These are phyloP conservation scores for Globisporangium cystogenes DNA, from an alignment of 352 stramenopile genomes.

Conservation along the genomic window DNA sequence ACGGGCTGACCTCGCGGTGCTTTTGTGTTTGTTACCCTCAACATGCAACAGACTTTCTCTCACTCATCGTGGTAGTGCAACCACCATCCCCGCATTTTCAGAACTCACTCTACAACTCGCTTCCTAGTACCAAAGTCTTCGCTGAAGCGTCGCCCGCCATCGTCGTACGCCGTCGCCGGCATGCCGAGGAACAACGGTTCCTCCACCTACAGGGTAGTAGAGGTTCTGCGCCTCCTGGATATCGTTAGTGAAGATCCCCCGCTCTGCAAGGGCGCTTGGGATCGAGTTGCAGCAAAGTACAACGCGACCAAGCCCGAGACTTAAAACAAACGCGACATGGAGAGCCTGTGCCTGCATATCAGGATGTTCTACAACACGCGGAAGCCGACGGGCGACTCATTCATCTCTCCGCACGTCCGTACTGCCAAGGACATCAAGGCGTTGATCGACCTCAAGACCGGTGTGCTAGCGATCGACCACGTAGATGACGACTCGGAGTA, in stretches of 20 bases:
- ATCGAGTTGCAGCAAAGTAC: not conserved
- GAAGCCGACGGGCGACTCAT: not conserved
- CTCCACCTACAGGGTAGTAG: not conserved
- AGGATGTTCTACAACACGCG: not conserved
- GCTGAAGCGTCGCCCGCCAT: too few relatives aligned
- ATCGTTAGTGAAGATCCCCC: not conserved
- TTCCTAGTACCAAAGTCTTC: too few relatives aligned
- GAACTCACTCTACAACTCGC: too few relatives aligned
- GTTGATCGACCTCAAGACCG: not conserved
- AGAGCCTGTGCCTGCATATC: not conserved
- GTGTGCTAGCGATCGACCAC: not conserved
- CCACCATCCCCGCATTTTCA: too few relatives aligned
- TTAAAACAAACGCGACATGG: not conserved
- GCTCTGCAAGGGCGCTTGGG: not conserved
- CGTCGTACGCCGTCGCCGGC: too few relatives aligned
- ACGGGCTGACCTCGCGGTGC: too few relatives aligned
- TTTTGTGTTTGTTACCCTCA: too few relatives aligned
- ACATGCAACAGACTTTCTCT: too few relatives aligned
- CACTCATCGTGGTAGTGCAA: too few relatives aligned
- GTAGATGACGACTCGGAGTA: not conserved
- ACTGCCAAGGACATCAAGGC: not conserved
- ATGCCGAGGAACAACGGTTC: not conserved
- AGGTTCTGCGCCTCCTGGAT: not conserved
- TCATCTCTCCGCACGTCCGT: not conserved
- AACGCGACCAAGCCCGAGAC: not conserved